Evolutionary conservation across 106 monocot genomes (phyloP), one percentile per base, ranked within the genome.

Genomic region (Iris macrosiphon): DNA sequence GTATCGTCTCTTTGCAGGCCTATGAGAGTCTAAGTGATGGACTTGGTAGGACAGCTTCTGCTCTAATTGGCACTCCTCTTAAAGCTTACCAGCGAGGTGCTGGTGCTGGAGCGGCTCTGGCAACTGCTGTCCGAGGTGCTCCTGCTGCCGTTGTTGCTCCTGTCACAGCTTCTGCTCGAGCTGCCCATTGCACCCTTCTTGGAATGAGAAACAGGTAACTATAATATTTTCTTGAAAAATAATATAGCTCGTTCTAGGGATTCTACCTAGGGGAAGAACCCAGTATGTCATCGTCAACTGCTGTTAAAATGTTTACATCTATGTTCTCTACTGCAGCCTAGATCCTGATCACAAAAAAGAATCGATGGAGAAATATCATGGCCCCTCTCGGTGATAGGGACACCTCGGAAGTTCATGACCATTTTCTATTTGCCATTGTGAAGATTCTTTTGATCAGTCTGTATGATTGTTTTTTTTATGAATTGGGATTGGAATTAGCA

Each of bases 131-230:
- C 35, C 71, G 82, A 9, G 79, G 70, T 22, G 78, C 82, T 62
- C 96, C 96, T 32, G 71, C 60, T 54, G 96, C 85, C 60, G 86
- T 75, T 58, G 70, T 98, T 24, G 77, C 86, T 64, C 96, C 96
- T 31, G 69, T 90, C 37, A 76, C 96, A 49, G 78, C 90, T 59
- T 80, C 90, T 75, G 83, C 86, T 57, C 79, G 83, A 54, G 96
- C 96, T 31, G 42, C 80, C 15, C 96, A 83, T 32, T 90, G 67
- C 61, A 77, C 86, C 52, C 77, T 98, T 58, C 68, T 98, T 70
- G 96, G 96, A 47, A 44, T 98, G n/a, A 82, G 96, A 59, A 98
- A 98, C 60, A 98, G 96, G 96, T 96, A 51, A n/a, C 31, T 49
- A 2, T 23, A 52, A 7, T 28, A 26, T 49, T 49, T 63, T n/a